Evolutionary conservation across 176 grass and related monocot species (phyloP).

Genomic region (Oryza glumipatula): DNA sequence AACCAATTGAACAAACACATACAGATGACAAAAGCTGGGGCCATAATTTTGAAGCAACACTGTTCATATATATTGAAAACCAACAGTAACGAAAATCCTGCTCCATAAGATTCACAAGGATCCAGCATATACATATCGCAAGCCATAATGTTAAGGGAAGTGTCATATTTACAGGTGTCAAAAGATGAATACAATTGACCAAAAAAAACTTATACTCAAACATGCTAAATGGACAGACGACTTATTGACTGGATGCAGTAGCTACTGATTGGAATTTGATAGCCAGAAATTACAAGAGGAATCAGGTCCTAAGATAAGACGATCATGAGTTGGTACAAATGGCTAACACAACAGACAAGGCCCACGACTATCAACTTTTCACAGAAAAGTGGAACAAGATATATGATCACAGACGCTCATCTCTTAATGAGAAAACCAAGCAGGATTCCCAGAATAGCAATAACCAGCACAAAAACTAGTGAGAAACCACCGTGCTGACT

Average conservation of each 20-base stretch:
- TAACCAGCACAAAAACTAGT: conserved; percentile 56
- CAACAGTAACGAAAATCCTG: background rate
- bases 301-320: conserved; percentile 40
- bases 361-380: conserved; percentile 21
- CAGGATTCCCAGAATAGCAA: conserved; percentile 78
- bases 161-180: conserved; percentile 26
- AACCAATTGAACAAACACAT: background rate
- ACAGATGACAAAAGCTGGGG: background rate
- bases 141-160: background rate
- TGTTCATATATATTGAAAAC: background rate
- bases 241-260: conserved; percentile 28
- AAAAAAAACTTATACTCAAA: background rate
- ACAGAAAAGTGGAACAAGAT: conserved; percentile 21
- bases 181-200: conserved; percentile 27
- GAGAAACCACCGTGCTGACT: conserved; percentile 62
- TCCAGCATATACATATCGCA: background rate
- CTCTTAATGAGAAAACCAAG: conserved; percentile 74
- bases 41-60: background rate
- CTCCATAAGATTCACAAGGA: background rate
- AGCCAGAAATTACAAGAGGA: conserved; percentile 42
- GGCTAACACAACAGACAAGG: conserved; percentile 32
- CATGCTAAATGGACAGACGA: conserved; percentile 1
- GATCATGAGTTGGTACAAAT: conserved; percentile 36
- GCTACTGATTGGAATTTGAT: conserved; percentile 40
- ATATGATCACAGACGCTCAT: conserved; percentile 46